These are phyloP conservation scores for Glaciozyma martinii DNA, from an alignment of 768 basidiomycete species.

Conservation along the genomic window DNA sequence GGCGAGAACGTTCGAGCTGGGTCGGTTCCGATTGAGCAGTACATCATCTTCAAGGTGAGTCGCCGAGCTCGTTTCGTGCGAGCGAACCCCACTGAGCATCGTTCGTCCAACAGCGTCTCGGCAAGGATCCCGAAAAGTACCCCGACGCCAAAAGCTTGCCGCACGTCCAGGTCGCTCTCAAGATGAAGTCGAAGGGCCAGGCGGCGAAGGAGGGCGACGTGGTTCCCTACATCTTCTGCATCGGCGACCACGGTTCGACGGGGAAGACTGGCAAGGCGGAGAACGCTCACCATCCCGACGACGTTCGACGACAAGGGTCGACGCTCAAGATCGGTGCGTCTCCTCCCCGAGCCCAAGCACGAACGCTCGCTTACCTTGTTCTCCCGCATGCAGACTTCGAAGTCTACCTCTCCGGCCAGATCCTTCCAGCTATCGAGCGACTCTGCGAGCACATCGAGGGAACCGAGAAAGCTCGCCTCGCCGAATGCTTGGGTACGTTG, in stretches of 20 bases:
- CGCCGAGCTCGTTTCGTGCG: neutral
- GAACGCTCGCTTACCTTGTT: neutral
- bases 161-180: constrained; percentile 89
- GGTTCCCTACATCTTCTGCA: constrained; percentile 89
- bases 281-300: constrained; percentile 86
- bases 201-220: constrained; percentile 81
- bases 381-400: constrained; percentile 59
- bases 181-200: constrained; percentile 74
- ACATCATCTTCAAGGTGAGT: constrained; percentile 82
- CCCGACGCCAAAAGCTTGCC: constrained; percentile 91
- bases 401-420: constrained; percentile 80
- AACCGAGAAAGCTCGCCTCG: constrained; percentile 79
- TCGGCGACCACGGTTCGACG: constrained; percentile 55
- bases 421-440: constrained; percentile 88
- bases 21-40: constrained; percentile 77
- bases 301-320: constrained; percentile 59
- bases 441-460: constrained; percentile 94
- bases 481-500: constrained; percentile 80
- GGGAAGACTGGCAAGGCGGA: constrained; percentile 76
- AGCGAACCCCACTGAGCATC: neutral
- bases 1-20: constrained; percentile 71
- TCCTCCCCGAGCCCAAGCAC: neutral
- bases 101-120: constrained; percentile 57
- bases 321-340: constrained; percentile 63
- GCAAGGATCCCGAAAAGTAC: constrained; percentile 94